Evolutionary conservation across 2,329 filamentous ascomycete species (phyloP).

Genomic region (Sarocladiaceae sp.): DNA sequence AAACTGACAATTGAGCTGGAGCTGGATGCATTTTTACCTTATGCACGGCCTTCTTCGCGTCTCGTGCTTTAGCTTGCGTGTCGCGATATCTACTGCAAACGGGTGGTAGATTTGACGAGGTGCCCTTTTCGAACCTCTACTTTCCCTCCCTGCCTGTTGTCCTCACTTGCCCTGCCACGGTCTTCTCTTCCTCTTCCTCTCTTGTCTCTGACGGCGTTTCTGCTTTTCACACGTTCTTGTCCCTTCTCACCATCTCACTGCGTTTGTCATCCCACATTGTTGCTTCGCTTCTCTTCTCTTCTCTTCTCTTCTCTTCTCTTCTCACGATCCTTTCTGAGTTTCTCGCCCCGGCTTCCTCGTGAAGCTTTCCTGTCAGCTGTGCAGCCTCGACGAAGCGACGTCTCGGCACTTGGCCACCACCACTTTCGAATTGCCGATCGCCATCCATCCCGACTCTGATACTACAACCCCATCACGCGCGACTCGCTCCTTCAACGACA

Average conservation of each 20-base stretch:
- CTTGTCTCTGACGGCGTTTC: neutral
- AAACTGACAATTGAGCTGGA: no score
- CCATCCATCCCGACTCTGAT: neutral
- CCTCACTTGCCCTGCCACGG: no score
- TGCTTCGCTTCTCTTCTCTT: neutral
- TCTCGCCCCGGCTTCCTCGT: neutral
- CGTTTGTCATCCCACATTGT: neutral
- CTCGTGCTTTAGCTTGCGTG: no score
- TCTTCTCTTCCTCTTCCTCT: neutral
- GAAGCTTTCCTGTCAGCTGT: neutral
- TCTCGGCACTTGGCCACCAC: conserved; percentile 5
- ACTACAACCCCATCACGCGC: neutral
- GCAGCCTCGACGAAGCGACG: neutral
- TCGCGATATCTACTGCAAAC: no score
- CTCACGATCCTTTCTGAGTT: neutral
- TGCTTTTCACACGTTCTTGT: neutral
- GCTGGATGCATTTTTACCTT: no score
- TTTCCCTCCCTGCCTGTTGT: no score
- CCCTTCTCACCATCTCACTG: neutral
- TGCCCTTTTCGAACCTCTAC: no score
- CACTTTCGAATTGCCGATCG: conserved; percentile 7
- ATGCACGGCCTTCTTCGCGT: no score
- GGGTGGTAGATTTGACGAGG: no score
- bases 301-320: conserved; percentile 1
- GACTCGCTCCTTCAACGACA: neutral